Conservation (phyloP, 768 basidiomycete genomes). For the Terana coerulea region DNA sequence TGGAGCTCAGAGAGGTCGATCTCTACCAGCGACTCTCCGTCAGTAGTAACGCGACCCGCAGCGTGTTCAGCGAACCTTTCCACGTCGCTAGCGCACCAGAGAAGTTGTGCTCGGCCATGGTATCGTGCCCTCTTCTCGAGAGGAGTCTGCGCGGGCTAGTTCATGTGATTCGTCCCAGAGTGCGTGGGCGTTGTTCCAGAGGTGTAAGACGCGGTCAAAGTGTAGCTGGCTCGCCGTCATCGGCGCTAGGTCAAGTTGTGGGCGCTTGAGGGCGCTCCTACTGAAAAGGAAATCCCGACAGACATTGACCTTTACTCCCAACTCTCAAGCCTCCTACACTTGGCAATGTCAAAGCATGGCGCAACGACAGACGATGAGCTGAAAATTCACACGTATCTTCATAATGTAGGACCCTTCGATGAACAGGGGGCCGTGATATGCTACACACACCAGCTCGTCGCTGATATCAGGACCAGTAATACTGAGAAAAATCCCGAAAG, state of each 20-base stretch:
- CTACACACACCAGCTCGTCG: not conserved
- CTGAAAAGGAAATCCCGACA: not conserved
- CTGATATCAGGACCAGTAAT: not conserved
- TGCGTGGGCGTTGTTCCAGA: not conserved
- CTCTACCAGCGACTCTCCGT: slow-evolving; percentile 39
- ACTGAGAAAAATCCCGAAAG: slow-evolving; percentile 5
- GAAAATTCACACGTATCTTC: not conserved
- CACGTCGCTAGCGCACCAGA: slow-evolving; percentile 90
- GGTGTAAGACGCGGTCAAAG: not conserved
- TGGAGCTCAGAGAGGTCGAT: slow-evolving; percentile 89
- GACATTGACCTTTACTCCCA: not conserved
- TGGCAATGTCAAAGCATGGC: not conserved
- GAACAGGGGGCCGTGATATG: not conserved
- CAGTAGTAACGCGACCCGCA: not conserved
- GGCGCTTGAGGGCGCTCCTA: slow-evolving; percentile 2
- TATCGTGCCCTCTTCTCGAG: no score
- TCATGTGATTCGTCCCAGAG: not conserved
- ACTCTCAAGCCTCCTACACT: no score
- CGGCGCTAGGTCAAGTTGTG: not conserved
- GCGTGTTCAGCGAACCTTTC: slow-evolving; percentile 57
- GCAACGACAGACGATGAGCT: not conserved
- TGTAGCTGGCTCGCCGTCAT: not conserved
- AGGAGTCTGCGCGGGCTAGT: not conserved
- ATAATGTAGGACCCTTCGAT: slow-evolving; percentile 2
- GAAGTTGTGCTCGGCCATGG: slow-evolving; percentile 73